A percentile compares a stretch with the other conserved stretches of the same genome.
Evolutionary conservation across 768 basidiomycete genomes (phyloP).

Genomic region (Psilocybe cyanescens): DNA sequence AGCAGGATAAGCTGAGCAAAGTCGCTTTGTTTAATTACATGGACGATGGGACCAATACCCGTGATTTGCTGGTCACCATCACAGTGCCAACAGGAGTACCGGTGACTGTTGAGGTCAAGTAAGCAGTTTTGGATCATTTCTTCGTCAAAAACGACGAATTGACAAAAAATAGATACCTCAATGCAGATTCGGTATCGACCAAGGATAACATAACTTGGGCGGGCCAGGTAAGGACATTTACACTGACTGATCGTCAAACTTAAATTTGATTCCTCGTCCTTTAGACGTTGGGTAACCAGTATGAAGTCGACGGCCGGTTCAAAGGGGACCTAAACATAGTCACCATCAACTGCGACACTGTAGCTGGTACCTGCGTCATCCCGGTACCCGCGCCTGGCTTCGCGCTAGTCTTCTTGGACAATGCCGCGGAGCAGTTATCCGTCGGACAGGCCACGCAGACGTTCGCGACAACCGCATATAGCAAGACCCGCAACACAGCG

Average conservation of each 20-base stretch:
- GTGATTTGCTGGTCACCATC: slow-evolving; percentile 46
- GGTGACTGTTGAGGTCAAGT: slow-evolving; percentile 56
- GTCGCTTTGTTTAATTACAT: slow-evolving; percentile 78
- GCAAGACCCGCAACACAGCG: slow-evolving; percentile 52
- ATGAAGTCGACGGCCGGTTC: slow-evolving; percentile 71
- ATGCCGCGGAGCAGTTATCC: slow-evolving; percentile 5
- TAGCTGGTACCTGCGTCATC: slow-evolving; percentile 56
- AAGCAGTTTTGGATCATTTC: slow-evolving; percentile 16
- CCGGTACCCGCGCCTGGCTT: slow-evolving; percentile 72
- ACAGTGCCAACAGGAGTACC: slow-evolving; percentile 53
- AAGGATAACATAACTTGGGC: slow-evolving; percentile 79
- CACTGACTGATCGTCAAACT: background rate
- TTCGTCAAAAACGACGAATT: background rate
- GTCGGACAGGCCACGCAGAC: slow-evolving; percentile 37
- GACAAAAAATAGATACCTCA: slow-evolving; percentile 50
- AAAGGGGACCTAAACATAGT: slow-evolving; percentile 56
- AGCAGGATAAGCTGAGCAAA: slow-evolving; percentile 62
- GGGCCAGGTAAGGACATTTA: slow-evolving; percentile 53
- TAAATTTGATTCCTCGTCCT: background rate
- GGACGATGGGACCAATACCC: slow-evolving; percentile 58
- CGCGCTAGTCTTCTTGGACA: slow-evolving; percentile 67
- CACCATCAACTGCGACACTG: slow-evolving; percentile 62
- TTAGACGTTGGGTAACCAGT: slow-evolving; percentile 64
- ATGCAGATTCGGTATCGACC: slow-evolving; percentile 57
- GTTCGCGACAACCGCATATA: slow-evolving; percentile 60